Percentiles rank a stretch among this genome's conserved stretches.
Evolutionary conservation across 768 basidiomycete species (phyloP).

Genomic region (Psilocybe sp.): DNA sequence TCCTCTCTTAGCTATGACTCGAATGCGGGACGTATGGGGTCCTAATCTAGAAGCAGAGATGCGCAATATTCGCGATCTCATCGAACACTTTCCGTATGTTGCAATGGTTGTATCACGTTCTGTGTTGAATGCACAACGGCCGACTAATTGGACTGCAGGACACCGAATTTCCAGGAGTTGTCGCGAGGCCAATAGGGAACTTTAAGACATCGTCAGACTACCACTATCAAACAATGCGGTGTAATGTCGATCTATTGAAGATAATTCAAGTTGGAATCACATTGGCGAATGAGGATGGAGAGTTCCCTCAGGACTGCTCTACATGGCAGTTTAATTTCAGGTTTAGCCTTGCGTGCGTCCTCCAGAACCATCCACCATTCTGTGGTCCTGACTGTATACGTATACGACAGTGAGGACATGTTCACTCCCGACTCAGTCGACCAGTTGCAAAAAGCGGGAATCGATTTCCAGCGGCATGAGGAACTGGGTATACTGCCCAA

Average conservation of each 20-base stretch:
- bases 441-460: slow-evolving; percentile 88
- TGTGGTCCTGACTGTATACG: no score
- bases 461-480: slow-evolving; percentile 92
- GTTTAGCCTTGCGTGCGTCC: slow-evolving; percentile 71
- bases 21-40: slow-evolving; percentile 95
- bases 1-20: slow-evolving; percentile 46
- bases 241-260: slow-evolving; percentile 97
- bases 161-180: slow-evolving; percentile 98
- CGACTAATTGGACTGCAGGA: slow-evolving; percentile 58
- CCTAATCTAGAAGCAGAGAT: slow-evolving; percentile 93
- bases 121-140: slow-evolving; percentile 15
- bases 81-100: slow-evolving; percentile 90
- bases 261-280: slow-evolving; percentile 98
- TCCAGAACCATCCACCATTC: not conserved
- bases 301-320: slow-evolving; percentile 83
- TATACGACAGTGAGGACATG: slow-evolving; percentile 82
- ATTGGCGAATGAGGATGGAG: slow-evolving; percentile 90
- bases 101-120: slow-evolving; percentile 71
- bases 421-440: slow-evolving; percentile 98
- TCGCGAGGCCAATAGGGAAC: slow-evolving; percentile 92
- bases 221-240: slow-evolving; percentile 99
- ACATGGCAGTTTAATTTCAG: slow-evolving; percentile 99
- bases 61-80: slow-evolving; percentile 78
- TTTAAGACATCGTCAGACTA: slow-evolving; percentile 98
- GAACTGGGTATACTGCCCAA: slow-evolving; percentile 90